Evolutionary conservation across 2,329 filamentous ascomycete genomes (phyloP).

Genomic region (Hypoxylon sp.): DNA sequence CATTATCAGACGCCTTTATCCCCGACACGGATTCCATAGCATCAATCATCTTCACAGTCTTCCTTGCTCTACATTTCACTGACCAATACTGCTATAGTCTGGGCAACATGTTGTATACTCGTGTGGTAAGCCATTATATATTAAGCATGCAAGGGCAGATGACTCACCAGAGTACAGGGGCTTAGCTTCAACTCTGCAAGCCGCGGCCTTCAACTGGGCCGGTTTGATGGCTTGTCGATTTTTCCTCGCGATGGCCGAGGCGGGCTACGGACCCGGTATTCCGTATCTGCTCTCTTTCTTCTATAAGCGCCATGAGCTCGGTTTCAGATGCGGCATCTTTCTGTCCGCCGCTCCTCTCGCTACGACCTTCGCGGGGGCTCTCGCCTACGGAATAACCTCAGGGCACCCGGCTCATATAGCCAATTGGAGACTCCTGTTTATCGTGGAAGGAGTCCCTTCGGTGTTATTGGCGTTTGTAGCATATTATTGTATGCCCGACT

Average conservation of each 20-base stretch:
- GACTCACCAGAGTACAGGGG: slow-evolving; percentile 43
- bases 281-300: slow-evolving; percentile 55
- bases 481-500: slow-evolving; percentile 56
- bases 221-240: slow-evolving; percentile 51
- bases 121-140: slow-evolving; percentile 45
- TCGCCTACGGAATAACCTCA: slow-evolving; percentile 77
- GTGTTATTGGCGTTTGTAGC: slow-evolving; percentile 50
- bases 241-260: slow-evolving; percentile 51
- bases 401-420: slow-evolving; percentile 65
- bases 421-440: slow-evolving; percentile 53
- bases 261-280: slow-evolving; percentile 52
- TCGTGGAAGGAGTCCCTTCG: slow-evolving; percentile 54
- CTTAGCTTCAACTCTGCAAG: slow-evolving; percentile 50
- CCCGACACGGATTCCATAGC: background rate
- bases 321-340: slow-evolving; percentile 54
- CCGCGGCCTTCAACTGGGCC: slow-evolving; percentile 50
- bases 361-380: slow-evolving; percentile 75
- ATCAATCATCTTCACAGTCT: background rate
- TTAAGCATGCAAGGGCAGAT: background rate
- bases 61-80: background rate
- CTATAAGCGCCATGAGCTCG: slow-evolving; percentile 59
- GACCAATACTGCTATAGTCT: slow-evolving; percentile 43
- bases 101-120: slow-evolving; percentile 49
- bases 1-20: background rate
- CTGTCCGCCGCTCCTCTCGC: slow-evolving; percentile 69